Base-by-base conservation (phyloP, 441 rosid species). In the Populus hybrid region DNA sequence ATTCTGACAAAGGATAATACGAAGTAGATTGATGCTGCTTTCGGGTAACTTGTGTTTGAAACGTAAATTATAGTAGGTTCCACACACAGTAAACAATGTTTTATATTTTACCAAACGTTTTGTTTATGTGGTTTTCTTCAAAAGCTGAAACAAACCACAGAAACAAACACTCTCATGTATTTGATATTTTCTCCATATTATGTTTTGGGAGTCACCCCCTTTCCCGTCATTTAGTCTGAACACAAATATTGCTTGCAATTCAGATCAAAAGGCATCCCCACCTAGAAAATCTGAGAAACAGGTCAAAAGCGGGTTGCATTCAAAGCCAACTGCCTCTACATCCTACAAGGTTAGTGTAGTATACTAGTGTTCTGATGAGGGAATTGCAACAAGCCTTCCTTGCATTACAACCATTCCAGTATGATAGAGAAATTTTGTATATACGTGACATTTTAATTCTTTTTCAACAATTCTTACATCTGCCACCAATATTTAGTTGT, bases 271-370 rank as follows among this genome's bases (percentile, higher is more conserved):
- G 75, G 59, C 74, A 70, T 82, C 83, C 38, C 57, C 78, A 35
- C 76, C 83, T 61, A 83, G 66, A 80, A 89, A 85, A 74, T 72
- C 86, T 70, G 81, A 66, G 77, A 85, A 82, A 82, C 85, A 87
- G 75, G 82, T 78, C 67, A 90, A 92, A 75, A 85, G 83, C 75
- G 84, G 82, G 80, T 76, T 82, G 59, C 87, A 74, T 75, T 81
- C 87, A 73, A 83, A 80, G 79, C 82, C 77, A 73, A 71, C 84
- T 12, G 76, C 85, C 70, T 77, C 88, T 81, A 38, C 78, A 57
- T 78, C 86, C 68, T 78, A 86, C 38, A 87, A 89, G 93, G 98
- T 91, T 79, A 67, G 77, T 74, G 74, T 74, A 77, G 18, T 42
- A 75, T 35, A 53, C 75, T 28, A 30, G 53, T 40, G 20, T 68